Percentiles rank a stretch among this genome's conserved stretches.
phyloP scores from a whole-genome alignment of 176 grass and related monocot genomes.

The Thinopyrum elongatum region DNA sequence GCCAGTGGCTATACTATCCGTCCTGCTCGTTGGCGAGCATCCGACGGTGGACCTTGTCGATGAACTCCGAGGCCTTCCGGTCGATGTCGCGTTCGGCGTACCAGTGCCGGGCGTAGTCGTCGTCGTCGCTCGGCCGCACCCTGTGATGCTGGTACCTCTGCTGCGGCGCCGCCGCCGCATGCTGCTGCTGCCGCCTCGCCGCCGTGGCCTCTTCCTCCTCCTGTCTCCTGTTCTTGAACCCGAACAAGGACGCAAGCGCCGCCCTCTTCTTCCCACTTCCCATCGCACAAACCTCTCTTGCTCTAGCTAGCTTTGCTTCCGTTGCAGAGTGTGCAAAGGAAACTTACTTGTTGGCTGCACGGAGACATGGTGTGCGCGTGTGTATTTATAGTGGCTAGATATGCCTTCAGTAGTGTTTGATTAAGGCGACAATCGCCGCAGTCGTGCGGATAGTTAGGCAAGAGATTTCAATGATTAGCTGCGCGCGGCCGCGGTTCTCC shows the following conservation, averaged over 20 bases:
- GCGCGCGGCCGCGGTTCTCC: background rate
- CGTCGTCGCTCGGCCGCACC: constrained; percentile 48
- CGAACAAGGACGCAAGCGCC: constrained; percentile 31
- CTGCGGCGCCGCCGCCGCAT: background rate
- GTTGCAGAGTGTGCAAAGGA: background rate
- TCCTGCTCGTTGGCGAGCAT: constrained; percentile 23
- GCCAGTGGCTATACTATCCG: background rate
- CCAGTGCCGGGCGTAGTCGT: constrained; percentile 32
- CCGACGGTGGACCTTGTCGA: constrained; percentile 36
- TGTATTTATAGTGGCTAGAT: background rate
- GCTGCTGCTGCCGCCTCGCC: background rate
- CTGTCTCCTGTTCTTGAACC: constrained; percentile 5
- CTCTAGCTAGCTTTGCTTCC: background rate
- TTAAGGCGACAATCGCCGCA: background rate
- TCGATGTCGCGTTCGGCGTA: constrained; percentile 47
- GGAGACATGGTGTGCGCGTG: background rate
- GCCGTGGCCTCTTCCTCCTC: background rate
- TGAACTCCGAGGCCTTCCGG: constrained; percentile 39
- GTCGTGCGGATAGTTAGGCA: constrained; percentile 28
- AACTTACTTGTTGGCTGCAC: constrained; percentile 17
- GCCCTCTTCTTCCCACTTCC: constrained; percentile 28
- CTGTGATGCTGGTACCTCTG: constrained; percentile 17
- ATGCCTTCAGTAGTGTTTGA: background rate
- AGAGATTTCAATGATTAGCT: constrained; percentile 33
- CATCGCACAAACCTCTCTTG: background rate